Evolutionary conservation across 2,329 filamentous ascomycete genomes (phyloP).

Genomic region (Xylaria sp.): DNA sequence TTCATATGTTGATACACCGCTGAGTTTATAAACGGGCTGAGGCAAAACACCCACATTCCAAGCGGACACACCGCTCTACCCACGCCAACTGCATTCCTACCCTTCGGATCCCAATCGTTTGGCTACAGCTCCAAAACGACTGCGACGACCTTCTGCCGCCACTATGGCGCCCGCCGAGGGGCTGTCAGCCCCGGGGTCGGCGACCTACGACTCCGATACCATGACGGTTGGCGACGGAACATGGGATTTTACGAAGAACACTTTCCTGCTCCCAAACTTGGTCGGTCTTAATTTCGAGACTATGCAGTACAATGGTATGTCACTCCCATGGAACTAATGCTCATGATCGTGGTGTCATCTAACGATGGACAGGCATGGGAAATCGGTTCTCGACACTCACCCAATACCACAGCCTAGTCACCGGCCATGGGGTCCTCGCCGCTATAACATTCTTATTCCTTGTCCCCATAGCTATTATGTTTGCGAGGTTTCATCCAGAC

Average conservation of each 20-base stretch:
- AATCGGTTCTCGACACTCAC: constrained; percentile 77
- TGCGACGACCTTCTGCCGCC: constrained; percentile 52
- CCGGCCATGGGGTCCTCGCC: constrained; percentile 77
- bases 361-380: constrained; percentile 72
- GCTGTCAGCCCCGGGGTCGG: constrained; percentile 76
- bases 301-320: constrained; percentile 83
- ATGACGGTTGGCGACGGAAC: constrained; percentile 83
- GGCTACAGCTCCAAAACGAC: constrained; percentile 23
- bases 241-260: constrained; percentile 81
- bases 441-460: constrained; percentile 79
- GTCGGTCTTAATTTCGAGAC: constrained; percentile 81
- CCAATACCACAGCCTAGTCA: constrained; percentile 76
- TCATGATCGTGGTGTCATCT: not conserved
- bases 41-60: constrained; percentile 38
- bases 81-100: constrained; percentile 36
- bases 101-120: constrained; percentile 25
- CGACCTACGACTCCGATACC: constrained; percentile 77
- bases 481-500: constrained; percentile 74
- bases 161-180: constrained; percentile 69
- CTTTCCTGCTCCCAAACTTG: constrained; percentile 81
- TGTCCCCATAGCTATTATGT: constrained; percentile 78
- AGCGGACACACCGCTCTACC: constrained; percentile 18
- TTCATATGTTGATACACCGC: constrained; percentile 11
- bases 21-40: not conserved
- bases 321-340: not conserved